Evolutionary conservation across 1,284 basidiomycete species (phyloP).

Genomic region (Trametes sp.): DNA sequence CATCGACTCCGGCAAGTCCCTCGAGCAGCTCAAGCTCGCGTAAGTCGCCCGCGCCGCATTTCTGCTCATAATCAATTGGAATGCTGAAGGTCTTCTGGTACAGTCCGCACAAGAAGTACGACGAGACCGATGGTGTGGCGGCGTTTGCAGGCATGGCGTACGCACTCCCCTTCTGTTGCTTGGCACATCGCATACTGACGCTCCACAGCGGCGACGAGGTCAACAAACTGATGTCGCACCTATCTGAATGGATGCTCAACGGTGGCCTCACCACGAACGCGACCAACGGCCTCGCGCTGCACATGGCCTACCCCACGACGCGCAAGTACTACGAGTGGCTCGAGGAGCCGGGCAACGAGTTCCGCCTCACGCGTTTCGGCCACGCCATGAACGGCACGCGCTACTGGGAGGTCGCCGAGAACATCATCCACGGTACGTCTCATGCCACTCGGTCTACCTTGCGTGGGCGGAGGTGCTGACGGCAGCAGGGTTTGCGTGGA

Average conservation of each 20-base stretch:
- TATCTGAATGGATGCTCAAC: conserved; percentile 22
- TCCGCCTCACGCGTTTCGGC: conserved; percentile 23
- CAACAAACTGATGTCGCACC: conserved; percentile 18
- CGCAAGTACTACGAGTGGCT: conserved; percentile 27
- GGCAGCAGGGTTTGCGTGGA: conserved; percentile 68
- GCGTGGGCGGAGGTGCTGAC: background rate
- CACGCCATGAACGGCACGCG: conserved; percentile 30
- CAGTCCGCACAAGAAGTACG: conserved; percentile 29
- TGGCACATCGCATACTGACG: fast-evolving
- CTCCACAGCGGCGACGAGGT: conserved; percentile 20
- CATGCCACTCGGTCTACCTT: too few relatives aligned
- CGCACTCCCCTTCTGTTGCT: background rate
- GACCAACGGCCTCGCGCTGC: conserved; percentile 19
- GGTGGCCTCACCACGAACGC: conserved; percentile 15
- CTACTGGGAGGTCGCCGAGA: conserved; percentile 30
- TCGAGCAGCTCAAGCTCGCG: conserved; percentile 45
- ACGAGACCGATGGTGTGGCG: conserved; percentile 28
- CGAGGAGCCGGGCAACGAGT: conserved; percentile 24
- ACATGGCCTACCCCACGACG: conserved; percentile 40
- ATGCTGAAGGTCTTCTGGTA: background rate
- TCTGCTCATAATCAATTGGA: too few relatives aligned
- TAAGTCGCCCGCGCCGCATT: conserved; percentile 27
- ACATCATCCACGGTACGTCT: conserved; percentile 27
- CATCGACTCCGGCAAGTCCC: conserved; percentile 67
- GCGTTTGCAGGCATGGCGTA: conserved; percentile 22